phyloP scores from a whole-genome alignment of 176 grass and related monocot genomes.

The Neostapfia colusana region DNA sequence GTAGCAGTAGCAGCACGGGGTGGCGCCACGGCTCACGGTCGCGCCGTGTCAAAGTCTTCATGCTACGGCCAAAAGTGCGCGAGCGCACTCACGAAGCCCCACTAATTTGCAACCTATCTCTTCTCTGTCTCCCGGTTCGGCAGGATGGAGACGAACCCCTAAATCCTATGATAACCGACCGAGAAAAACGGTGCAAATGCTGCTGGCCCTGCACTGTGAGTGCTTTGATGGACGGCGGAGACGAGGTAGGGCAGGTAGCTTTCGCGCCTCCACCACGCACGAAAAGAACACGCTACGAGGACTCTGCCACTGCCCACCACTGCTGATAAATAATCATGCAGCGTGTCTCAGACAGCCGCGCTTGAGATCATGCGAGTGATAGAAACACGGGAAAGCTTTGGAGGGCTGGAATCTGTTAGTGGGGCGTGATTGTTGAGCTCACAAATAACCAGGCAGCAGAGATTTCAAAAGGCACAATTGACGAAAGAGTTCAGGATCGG shows the following conservation, averaged over 20 bases:
- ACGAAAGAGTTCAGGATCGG: too few relatives aligned
- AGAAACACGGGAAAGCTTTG: too few relatives aligned
- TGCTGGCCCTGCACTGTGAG: not conserved
- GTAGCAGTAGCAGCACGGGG: too few relatives aligned
- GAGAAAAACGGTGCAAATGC: not conserved
- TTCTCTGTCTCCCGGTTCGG: not conserved
- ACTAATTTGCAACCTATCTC: not conserved
- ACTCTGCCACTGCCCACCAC: not conserved
- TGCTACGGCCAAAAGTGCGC: not conserved
- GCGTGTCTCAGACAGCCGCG: not conserved
- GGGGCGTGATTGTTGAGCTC: too few relatives aligned
- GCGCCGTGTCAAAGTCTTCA: not conserved
- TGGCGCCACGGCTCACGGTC: too few relatives aligned
- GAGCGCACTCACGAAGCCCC: not conserved
- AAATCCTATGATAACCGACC: not conserved
- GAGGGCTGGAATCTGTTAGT: too few relatives aligned
- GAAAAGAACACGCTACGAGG: too few relatives aligned
- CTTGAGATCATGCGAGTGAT: not conserved
- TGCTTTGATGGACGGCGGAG: not conserved
- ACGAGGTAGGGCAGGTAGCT: not conserved
- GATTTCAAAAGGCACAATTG: too few relatives aligned
- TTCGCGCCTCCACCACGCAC: not conserved
- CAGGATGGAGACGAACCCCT: not conserved
- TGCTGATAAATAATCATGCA: not conserved
- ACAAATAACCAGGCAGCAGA: too few relatives aligned